Evolutionary conservation across 257 asterid genomes (phyloP).

Genomic region (Jacaranda copaia): DNA sequence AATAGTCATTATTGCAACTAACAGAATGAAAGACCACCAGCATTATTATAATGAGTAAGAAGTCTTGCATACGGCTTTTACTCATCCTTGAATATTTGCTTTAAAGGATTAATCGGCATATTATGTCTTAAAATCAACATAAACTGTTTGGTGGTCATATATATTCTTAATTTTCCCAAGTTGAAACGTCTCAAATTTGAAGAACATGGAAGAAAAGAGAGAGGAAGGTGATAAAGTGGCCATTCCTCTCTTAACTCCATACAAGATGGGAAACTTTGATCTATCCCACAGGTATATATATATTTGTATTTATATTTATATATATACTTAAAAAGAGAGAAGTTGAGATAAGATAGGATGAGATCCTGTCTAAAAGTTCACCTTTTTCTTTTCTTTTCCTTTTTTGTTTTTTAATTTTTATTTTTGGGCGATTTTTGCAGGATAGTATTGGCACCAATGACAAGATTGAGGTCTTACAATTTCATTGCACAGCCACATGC

Average conservation of each 20-base stretch:
- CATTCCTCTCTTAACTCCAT: conserved; percentile 40
- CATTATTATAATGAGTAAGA: too few species aligned
- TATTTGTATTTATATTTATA: neutral
- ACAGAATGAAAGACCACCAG: too few species aligned
- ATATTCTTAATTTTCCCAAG: neutral
- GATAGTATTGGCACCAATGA: conserved; percentile 54
- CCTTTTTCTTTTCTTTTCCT: too few species aligned
- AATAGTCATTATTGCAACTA: too few species aligned
- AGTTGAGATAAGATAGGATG: neutral
- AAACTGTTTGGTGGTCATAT: neutral
- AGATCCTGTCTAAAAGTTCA: neutral
- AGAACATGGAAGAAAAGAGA: conserved; percentile 34
- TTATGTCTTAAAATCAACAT: too few species aligned
- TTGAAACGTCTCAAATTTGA: neutral
- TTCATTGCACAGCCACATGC: conserved; percentile 53
- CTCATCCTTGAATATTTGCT: too few species aligned
- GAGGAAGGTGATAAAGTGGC: neutral
- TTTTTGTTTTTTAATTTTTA: too few species aligned
- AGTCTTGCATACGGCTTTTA: too few species aligned
- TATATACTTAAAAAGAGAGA: too few species aligned
- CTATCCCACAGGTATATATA: conserved; percentile 43
- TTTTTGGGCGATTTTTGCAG: conserved; percentile 40
- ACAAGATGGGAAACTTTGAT: conserved; percentile 42
- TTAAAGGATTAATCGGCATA: too few species aligned
- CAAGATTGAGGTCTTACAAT: conserved; percentile 52